Conservation (phyloP, 768 basidiomycete species). For the Russula ochroleuca region DNA sequence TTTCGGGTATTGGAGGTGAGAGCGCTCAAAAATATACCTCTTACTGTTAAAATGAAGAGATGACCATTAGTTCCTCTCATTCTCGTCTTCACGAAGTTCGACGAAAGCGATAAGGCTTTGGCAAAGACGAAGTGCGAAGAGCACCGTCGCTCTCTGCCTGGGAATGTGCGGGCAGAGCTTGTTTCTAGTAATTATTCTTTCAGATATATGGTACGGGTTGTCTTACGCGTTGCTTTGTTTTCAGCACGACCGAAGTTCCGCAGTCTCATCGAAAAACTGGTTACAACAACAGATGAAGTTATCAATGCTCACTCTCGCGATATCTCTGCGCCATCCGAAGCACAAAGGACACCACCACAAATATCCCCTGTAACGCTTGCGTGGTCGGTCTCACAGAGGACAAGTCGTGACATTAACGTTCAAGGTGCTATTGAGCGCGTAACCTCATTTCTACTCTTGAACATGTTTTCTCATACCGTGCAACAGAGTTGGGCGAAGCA, state of each 20-base stretch:
- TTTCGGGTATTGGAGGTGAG: constrained; percentile 11
- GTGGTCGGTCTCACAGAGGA: constrained; percentile 16
- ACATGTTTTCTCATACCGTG: neutral
- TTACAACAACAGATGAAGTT: neutral
- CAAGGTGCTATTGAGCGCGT: constrained; percentile 9
- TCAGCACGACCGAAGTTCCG: neutral
- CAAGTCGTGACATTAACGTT: constrained; percentile 1
- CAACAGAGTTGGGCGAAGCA: constrained; percentile 9
- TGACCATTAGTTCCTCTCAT: constrained; percentile 6
- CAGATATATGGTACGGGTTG: neutral
- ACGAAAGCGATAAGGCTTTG: neutral
- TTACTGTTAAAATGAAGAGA: neutral
- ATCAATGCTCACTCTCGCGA: neutral
- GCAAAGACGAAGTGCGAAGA: neutral
- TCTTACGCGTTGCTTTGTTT: neutral
- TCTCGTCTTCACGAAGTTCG: constrained; percentile 10
- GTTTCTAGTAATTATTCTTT: constrained; percentile 6
- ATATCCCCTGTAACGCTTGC: constrained; percentile 3
- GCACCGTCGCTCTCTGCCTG: neutral
- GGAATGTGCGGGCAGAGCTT: neutral
- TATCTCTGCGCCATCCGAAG: neutral
- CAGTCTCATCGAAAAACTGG: neutral
- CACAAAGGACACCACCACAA: neutral
- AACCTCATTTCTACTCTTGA: neutral
- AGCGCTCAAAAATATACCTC: no score